Percentiles rank a stretch among this genome's conserved stretches.
phyloP scores from a whole-genome alignment of 2,329 filamentous ascomycete genomes.

The Curvularia hawaiiensis region DNA sequence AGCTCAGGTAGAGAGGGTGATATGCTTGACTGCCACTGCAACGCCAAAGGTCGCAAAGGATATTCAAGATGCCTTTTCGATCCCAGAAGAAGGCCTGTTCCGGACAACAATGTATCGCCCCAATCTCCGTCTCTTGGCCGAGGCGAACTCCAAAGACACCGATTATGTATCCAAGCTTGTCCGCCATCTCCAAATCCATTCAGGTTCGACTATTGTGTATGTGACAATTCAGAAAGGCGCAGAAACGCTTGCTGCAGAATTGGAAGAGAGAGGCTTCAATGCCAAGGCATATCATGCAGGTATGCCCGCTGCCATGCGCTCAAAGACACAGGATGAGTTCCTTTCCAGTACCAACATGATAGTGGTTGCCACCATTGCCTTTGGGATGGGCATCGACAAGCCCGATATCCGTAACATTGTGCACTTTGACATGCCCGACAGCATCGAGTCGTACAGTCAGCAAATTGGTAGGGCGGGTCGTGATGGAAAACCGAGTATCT shows the following conservation, averaged over 20 bases:
- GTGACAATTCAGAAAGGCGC: constrained; percentile 64
- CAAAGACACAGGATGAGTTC: constrained; percentile 76
- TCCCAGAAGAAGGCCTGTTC: constrained; percentile 65
- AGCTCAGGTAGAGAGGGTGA: constrained; percentile 79
- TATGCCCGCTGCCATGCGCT: constrained; percentile 69
- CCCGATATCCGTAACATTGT: constrained; percentile 93
- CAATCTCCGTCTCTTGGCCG: constrained; percentile 60
- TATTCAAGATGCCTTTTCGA: constrained; percentile 91
- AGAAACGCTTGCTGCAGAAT: constrained; percentile 66
- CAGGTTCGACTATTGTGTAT: constrained; percentile 65
- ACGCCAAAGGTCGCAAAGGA: constrained; percentile 74
- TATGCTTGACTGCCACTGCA: constrained; percentile 85
- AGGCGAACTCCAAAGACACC: constrained; percentile 68
- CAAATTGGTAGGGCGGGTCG: constrained; percentile 93
- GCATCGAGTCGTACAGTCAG: constrained; percentile 95
- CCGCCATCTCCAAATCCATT: constrained; percentile 56
- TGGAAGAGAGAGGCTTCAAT: constrained; percentile 68
- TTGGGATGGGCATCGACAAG: constrained; percentile 99
- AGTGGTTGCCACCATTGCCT: constrained; percentile 95
- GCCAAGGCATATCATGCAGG: constrained; percentile 85
- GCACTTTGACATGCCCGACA: constrained; percentile 89
- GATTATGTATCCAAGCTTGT: constrained; percentile 74
- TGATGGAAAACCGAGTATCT: constrained; percentile 73
- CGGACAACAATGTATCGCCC: constrained; percentile 64
- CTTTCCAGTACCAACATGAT: constrained; percentile 78